Conservation (phyloP, 441 rosid species). For the Geranium incanum region DNA sequence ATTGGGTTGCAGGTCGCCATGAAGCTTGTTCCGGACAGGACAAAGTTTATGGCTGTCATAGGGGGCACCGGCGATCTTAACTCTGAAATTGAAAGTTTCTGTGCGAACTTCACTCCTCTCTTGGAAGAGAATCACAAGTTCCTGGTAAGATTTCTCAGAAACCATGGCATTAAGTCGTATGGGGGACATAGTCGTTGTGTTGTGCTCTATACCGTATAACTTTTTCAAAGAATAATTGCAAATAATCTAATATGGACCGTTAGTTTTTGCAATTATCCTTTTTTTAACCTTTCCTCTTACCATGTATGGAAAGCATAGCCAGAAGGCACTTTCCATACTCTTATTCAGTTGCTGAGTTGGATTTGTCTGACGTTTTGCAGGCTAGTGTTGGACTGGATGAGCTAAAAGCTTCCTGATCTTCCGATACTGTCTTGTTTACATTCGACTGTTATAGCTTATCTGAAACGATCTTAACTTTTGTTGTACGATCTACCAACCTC, state of each 20-base stretch:
- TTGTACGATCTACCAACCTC: neutral
- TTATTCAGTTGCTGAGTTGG: neutral
- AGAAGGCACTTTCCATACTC: neutral
- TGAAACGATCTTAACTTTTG: neutral
- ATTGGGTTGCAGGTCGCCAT: slow-evolving; percentile 56
- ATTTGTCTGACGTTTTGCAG: neutral
- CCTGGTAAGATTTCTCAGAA: slow-evolving; percentile 43
- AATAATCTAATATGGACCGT: too few species aligned
- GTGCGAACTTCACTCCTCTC: slow-evolving; percentile 60
- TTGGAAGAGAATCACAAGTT: slow-evolving; percentile 82
- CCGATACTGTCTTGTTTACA: neutral
- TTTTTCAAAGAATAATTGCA: too few species aligned
- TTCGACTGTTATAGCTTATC: neutral
- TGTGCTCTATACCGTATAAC: neutral
- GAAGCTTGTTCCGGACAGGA: slow-evolving; percentile 92
- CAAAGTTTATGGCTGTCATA: slow-evolving; percentile 85
- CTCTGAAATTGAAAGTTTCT: slow-evolving; percentile 77
- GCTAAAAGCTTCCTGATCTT: slow-evolving; percentile 10
- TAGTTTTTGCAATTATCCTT: too few species aligned
- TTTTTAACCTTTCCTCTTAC: neutral
- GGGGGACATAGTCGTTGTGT: neutral
- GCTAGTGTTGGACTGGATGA: slow-evolving; percentile 9
- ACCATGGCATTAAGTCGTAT: neutral
- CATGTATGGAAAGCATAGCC: neutral
- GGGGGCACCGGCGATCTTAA: slow-evolving; percentile 64